Conservation (phyloP, 495 filamentous ascomycete genomes). For the Neurospora sp. region DNA sequence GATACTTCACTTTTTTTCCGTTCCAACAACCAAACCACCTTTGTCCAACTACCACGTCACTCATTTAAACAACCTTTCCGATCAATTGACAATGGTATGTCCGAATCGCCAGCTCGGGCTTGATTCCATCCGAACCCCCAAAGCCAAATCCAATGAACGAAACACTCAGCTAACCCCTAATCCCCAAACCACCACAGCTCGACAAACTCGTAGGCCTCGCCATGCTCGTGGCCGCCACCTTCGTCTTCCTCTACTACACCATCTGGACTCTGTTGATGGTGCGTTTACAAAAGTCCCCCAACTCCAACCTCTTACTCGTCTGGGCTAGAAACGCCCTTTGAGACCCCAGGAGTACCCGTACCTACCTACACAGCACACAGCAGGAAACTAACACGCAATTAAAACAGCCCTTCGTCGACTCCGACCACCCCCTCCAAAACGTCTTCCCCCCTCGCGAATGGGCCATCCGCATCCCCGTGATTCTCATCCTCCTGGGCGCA, state of each 20-base stretch:
- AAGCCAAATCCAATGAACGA: not conserved
- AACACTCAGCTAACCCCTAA: conserved; percentile 8
- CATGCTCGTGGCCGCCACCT: conserved; percentile 93
- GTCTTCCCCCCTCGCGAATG: conserved; percentile 96
- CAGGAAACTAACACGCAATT: not conserved
- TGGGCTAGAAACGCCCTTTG: not conserved
- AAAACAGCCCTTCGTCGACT: conserved; percentile 86
- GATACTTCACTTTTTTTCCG: not conserved
- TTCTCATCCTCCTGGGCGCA: conserved; percentile 81
- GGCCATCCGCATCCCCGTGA: conserved; percentile 97
- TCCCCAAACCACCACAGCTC: conserved; percentile 46
- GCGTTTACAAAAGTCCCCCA: conserved; percentile 7
- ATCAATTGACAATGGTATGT: conserved; percentile 29
- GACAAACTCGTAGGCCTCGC: conserved; percentile 90
- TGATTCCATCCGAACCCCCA: not conserved
- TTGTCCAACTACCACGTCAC: conserved; percentile 2
- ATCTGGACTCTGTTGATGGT: conserved; percentile 98
- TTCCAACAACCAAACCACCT: not conserved
- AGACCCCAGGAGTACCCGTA: not conserved
- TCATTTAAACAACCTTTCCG: not conserved
- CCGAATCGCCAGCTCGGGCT: not conserved
- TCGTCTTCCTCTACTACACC: conserved; percentile 97
- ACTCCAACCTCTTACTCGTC: not conserved
- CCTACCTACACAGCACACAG: not conserved
- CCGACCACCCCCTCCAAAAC: conserved; percentile 82